These are phyloP conservation scores for Delonix regia DNA, from an alignment of 306 rosid species.

Conservation along the genomic window DNA sequence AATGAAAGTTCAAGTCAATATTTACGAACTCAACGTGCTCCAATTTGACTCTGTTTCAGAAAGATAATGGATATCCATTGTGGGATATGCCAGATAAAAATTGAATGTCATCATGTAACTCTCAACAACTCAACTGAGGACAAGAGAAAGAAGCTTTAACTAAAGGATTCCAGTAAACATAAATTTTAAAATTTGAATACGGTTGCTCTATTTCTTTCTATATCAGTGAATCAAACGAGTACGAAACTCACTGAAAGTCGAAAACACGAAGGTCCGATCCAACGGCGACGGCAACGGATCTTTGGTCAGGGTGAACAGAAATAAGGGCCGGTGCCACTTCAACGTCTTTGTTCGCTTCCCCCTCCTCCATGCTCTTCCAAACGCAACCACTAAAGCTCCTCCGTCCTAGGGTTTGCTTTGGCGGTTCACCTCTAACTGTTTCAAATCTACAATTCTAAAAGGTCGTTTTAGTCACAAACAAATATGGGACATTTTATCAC, in stretches of 20 bases:
- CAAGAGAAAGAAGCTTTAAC: background rate
- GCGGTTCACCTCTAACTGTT: background rate
- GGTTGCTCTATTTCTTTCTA: background rate
- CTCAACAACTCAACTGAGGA: slow-evolving; percentile 1
- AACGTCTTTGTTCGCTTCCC: slow-evolving; percentile 48
- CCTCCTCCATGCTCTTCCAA: background rate
- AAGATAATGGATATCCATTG: background rate
- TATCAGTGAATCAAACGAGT: background rate
- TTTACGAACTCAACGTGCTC: background rate
- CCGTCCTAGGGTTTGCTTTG: background rate
- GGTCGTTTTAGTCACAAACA: too few relatives aligned
- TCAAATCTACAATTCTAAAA: background rate
- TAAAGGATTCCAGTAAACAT: background rate
- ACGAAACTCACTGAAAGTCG: slow-evolving; percentile 47
- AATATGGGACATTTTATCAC: too few relatives aligned
- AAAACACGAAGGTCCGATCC: slow-evolving; percentile 68
- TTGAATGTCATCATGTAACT: background rate
- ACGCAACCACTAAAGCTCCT: background rate
- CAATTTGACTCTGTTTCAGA: background rate
- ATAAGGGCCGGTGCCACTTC: slow-evolving; percentile 65
- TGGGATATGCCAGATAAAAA: background rate
- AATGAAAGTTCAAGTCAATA: background rate
- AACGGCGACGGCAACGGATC: slow-evolving; percentile 56
- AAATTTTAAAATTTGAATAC: too few relatives aligned
- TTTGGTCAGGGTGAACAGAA: slow-evolving; percentile 55